Evolutionary conservation across 1,284 basidiomycete species (phyloP), one percentile per base, ranked within the genome.

Genomic region (Austropuccinia psidii): DNA sequence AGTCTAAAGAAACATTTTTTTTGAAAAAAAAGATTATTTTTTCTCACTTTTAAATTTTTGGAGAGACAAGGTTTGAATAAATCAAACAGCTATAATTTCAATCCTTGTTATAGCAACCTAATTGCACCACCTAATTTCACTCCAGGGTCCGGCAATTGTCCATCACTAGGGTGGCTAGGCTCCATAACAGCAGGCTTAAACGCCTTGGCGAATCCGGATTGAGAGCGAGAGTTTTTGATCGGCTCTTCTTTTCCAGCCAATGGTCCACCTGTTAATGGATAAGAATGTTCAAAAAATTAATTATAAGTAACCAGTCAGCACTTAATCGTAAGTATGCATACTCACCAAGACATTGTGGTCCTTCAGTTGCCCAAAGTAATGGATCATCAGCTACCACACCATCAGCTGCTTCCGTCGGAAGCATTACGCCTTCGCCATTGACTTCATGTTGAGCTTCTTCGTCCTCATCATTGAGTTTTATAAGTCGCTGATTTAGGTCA

Each of bases 401-500:
- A 52, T 72, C 68, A 11, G 29, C 55, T 3, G 15, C 39, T 33
- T 41, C 55, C 19, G 50, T 29, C 8, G 33, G 49, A 15, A 67
- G 52, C 24, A 31, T 35, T 2, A 50, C 55, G 29, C 47, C 68
- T 39, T 49, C 43, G 1, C 41, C 65, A 54, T 55, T 49, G n/a
- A 55, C 50, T 33, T 39, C 65, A 31, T 57, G 29, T 33, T 61
- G 65, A 31, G 43, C 62, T 21, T 66, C 35, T 50, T 57, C 45
- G 13, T 72, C 65, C 4, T 67, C 65, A 24, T 50, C 50, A 67
- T 67, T 50, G 9, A 67, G 21, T 1, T 90, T 91, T 65, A 91
- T 89, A 66, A 95, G 83, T 68, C 92, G 84, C 65, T 82, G 82
- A 47, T 90, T 84, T n/a, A 93, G 83, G 77, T 88, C 86, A 6